Conservation (phyloP, 345 rosid genomes). For the Atalantia buxifolia region DNA sequence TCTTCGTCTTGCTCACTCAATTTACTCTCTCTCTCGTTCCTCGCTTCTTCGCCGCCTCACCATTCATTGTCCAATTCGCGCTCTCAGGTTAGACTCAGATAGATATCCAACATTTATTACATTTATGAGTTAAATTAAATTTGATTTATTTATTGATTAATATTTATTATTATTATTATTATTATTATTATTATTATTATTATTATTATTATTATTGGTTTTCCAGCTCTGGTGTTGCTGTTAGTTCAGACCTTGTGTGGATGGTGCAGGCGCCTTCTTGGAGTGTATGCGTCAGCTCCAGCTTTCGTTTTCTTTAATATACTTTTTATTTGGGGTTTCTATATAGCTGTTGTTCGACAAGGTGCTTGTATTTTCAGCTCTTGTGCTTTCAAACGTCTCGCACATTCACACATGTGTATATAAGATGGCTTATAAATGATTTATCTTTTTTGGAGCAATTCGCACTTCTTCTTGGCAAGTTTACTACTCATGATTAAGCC, state of each 20-base stretch:
- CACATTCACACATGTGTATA: neutral
- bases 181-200: neutral
- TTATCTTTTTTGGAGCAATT: neutral
- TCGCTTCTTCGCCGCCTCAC: conserved; percentile 39
- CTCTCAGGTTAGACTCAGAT: conserved; percentile 35
- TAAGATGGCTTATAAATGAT: neutral
- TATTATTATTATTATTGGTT: neutral
- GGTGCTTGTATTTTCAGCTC: conserved; percentile 24
- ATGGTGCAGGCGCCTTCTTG: conserved; percentile 42
- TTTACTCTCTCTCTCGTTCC: conserved; percentile 37
- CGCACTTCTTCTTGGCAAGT: neutral
- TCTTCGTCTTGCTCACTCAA: conserved; percentile 43
- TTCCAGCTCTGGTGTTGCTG: conserved; percentile 36
- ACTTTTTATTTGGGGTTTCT: conserved; percentile 47
- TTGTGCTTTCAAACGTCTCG: neutral
- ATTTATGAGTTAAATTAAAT: neutral
- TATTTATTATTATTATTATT: neutral
- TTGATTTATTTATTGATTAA: neutral
- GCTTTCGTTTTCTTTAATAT: conserved; percentile 48
- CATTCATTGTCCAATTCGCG: conserved; percentile 35
- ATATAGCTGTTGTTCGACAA: conserved; percentile 33
- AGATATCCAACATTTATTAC: neutral
- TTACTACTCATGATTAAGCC: neutral
- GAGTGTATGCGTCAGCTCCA: conserved; percentile 47
- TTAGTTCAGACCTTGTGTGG: conserved; percentile 36